Evolutionary conservation across 2,329 filamentous ascomycete species (phyloP).

Genomic region (Lasiodiplodia hormozganensis): DNA sequence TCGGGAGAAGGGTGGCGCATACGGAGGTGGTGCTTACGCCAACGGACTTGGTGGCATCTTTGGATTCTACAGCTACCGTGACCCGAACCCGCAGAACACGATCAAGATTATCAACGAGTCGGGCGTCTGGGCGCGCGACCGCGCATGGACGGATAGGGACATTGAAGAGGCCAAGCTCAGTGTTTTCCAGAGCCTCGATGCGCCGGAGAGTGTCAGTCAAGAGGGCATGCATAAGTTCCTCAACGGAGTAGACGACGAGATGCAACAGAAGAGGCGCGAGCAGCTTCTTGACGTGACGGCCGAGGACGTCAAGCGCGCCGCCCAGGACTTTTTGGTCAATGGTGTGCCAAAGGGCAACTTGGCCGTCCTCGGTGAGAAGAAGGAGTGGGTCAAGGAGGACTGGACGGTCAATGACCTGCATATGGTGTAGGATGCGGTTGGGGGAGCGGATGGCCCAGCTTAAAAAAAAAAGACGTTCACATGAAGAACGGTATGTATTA

Average conservation of each 20-base stretch:
- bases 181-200: slow-evolving; percentile 91
- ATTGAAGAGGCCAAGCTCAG: slow-evolving; percentile 96
- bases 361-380: slow-evolving; percentile 83
- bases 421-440: slow-evolving; percentile 52
- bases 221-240: slow-evolving; percentile 89
- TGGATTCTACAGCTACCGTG: slow-evolving; percentile 94
- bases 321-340: slow-evolving; percentile 81
- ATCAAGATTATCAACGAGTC: slow-evolving; percentile 83
- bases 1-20: slow-evolving; percentile 95
- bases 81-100: slow-evolving; percentile 91
- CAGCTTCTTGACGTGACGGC: slow-evolving; percentile 85
- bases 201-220: slow-evolving; percentile 82
- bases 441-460: slow-evolving; percentile 3
- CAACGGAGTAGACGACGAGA: slow-evolving; percentile 82
- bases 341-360: slow-evolving; percentile 64
- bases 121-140: slow-evolving; percentile 82
- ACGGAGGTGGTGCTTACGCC: slow-evolving; percentile 88
- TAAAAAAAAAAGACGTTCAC: slow-evolving; percentile 2
- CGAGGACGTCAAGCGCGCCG: slow-evolving; percentile 79
- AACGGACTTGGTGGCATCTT: slow-evolving; percentile 83
- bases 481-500: slow-evolving; percentile 19
- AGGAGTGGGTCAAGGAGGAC: slow-evolving; percentile 72
- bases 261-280: slow-evolving; percentile 85
- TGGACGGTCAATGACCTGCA: slow-evolving; percentile 81
- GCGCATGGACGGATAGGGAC: slow-evolving; percentile 81